Conservation (phyloP, 2,329 filamentous ascomycete genomes). For the Neopestalotiopsis rosae region DNA sequence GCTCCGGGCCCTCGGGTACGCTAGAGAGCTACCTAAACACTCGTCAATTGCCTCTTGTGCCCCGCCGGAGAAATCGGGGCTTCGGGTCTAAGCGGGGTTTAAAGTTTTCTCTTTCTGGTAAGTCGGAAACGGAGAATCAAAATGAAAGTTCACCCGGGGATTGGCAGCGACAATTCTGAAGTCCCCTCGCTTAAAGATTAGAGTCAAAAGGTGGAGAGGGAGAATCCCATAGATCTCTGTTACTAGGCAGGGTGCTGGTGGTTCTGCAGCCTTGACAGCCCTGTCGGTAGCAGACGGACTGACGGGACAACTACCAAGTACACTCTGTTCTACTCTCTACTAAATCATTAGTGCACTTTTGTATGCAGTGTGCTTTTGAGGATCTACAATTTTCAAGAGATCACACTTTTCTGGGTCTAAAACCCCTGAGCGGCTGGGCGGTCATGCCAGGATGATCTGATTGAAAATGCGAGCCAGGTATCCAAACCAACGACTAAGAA, state of each 20-base stretch:
- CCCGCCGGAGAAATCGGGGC: constrained; percentile 14
- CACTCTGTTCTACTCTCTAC: no score
- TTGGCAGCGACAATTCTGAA: neutral
- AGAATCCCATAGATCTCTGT: neutral
- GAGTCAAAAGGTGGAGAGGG: neutral
- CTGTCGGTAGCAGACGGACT: neutral
- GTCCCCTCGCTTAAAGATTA: neutral
- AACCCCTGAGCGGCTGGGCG: neutral
- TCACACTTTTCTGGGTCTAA: neutral
- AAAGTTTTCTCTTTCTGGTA: neutral
- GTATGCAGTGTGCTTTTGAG: neutral
- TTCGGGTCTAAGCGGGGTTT: constrained; percentile 3
- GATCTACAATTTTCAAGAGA: neutral
- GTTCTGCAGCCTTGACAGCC: constrained; percentile 1
- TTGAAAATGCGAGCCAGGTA: neutral
- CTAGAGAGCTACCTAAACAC: neutral
- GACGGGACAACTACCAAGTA: neutral
- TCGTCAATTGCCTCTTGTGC: neutral
- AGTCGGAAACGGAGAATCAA: neutral
- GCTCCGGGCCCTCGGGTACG: neutral
- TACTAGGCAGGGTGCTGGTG: neutral
- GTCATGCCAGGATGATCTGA: neutral
- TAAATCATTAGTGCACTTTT: no score
- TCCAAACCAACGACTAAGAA: no score
- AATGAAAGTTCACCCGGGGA: neutral